A percentile compares a stretch with the other conserved stretches of the same genome.
phyloP scores from a whole-genome alignment of 495 filamentous ascomycete genomes.

The Penicillium nucicola region DNA sequence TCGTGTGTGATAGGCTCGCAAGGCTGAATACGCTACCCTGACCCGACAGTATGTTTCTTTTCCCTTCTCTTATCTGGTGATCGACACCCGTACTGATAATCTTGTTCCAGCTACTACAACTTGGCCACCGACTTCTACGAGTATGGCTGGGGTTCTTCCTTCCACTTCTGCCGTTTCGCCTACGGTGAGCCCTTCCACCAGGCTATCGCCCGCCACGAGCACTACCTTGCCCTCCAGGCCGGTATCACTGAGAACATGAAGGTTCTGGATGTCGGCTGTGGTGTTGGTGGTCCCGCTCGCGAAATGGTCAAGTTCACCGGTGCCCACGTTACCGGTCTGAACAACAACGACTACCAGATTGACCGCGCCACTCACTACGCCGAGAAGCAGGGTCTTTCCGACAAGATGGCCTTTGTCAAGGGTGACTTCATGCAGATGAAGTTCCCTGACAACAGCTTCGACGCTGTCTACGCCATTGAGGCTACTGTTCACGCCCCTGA shows the following conservation, averaged over 20 bases:
- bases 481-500: conserved; percentile 94
- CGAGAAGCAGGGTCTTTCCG: conserved; percentile 69
- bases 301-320: conserved; percentile 97
- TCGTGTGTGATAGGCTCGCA: conserved; percentile 58
- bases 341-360: conserved; percentile 99
- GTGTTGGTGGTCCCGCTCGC: conserved; percentile 94
- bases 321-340: conserved; percentile 84
- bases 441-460: conserved; percentile 87
- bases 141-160: conserved; percentile 90
- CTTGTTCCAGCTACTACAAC: conserved; percentile 80
- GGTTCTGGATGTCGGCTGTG: conserved; percentile 95
- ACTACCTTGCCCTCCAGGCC: conserved; percentile 92
- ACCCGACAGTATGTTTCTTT: conserved; percentile 76
- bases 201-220: conserved; percentile 95
- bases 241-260: conserved; percentile 81
- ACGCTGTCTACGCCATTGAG: conserved; percentile 97
- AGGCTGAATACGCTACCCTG: conserved; percentile 88
- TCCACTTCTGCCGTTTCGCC: conserved; percentile 98
- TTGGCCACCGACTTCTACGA: conserved; percentile 97
- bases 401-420: conserved; percentile 87
- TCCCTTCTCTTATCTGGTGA: neutral
- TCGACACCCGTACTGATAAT: conserved; percentile 16
- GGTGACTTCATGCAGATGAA: conserved; percentile 99
- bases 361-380: conserved; percentile 88
- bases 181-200: conserved; percentile 84